Conservation (phyloP, 768 basidiomycete species). For the Suillus fuscotomentosus region DNA sequence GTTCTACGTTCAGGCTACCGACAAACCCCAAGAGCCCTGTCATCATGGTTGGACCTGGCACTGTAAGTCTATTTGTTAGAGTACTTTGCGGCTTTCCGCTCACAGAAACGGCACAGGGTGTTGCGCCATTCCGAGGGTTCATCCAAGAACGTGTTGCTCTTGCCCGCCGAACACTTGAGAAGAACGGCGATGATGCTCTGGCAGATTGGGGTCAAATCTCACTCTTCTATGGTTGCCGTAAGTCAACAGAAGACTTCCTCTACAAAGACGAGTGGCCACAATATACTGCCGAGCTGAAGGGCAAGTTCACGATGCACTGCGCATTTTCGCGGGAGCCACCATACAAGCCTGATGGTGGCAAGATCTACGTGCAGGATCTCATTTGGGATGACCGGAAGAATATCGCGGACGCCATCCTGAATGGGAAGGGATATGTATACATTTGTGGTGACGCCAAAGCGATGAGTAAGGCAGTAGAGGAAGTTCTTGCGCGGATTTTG, state of each 20-base stretch:
- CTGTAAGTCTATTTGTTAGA: conserved; percentile 53
- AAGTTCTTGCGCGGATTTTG: conserved; percentile 76
- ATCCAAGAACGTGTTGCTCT: conserved; percentile 97
- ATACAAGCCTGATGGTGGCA: conserved; percentile 88
- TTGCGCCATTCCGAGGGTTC: conserved; percentile 99
- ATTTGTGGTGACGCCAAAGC: conserved; percentile 96
- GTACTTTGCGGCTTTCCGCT: neutral
- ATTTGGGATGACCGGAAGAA: conserved; percentile 84
- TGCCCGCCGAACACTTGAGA: conserved; percentile 90
- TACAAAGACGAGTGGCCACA: conserved; percentile 95
- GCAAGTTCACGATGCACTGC: conserved; percentile 85
- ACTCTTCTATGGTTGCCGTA: conserved; percentile 96
- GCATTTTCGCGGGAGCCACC: conserved; percentile 89
- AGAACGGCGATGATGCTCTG: conserved; percentile 92
- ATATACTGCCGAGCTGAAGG: conserved; percentile 82
- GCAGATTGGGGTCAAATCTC: conserved; percentile 94
- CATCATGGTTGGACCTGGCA: conserved; percentile 99
- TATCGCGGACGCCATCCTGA: conserved; percentile 85
- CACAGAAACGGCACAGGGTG: conserved; percentile 59
- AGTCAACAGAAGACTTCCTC: conserved; percentile 84
- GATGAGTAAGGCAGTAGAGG: conserved; percentile 96
- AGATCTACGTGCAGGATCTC: conserved; percentile 99
- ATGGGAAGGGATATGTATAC: conserved; percentile 96
- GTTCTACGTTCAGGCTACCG: conserved; percentile 95
- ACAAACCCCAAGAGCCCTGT: conserved; percentile 98